Conservation (phyloP, 2,329 filamentous ascomycete genomes). For the Fusarium heterosporum region DNA sequence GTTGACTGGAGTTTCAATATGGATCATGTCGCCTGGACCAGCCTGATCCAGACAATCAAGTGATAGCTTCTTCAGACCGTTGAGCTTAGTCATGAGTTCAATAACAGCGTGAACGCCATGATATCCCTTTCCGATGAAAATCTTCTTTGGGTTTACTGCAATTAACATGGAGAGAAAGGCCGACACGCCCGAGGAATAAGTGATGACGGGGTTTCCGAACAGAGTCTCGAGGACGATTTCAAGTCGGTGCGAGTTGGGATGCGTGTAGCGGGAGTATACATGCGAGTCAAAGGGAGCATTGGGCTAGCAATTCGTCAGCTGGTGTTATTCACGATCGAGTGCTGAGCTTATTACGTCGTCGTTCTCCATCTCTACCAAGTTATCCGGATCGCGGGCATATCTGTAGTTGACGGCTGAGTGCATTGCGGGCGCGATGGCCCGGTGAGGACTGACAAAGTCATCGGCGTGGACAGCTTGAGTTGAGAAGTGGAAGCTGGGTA, state of each 20-base stretch:
- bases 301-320: constrained; percentile 52
- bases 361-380: too few relatives aligned
- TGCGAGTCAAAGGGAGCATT: constrained; percentile 69
- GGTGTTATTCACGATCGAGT: too few relatives aligned
- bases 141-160: constrained; percentile 81
- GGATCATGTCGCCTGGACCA: constrained; percentile 82
- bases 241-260: constrained; percentile 84
- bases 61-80: constrained; percentile 76
- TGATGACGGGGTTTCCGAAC: constrained; percentile 75
- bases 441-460: too few relatives aligned
- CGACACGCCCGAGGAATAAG: constrained; percentile 86
- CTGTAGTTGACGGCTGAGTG: too few relatives aligned
- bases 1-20: constrained; percentile 94
- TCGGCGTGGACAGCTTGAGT: too few relatives aligned
- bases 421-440: too few relatives aligned
- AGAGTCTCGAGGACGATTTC: constrained; percentile 84
- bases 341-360: too few relatives aligned
- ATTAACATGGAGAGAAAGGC: constrained; percentile 90
- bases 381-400: too few relatives aligned
- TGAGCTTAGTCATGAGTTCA: constrained; percentile 77
- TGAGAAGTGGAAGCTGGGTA: too few relatives aligned
- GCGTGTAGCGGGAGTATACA: constrained; percentile 84
- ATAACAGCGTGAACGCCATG: constrained; percentile 94
- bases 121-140: constrained; percentile 88
- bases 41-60: constrained; percentile 77